phyloP scores from a whole-genome alignment of 257 asterid species.

The Solanum sparsipilum region DNA sequence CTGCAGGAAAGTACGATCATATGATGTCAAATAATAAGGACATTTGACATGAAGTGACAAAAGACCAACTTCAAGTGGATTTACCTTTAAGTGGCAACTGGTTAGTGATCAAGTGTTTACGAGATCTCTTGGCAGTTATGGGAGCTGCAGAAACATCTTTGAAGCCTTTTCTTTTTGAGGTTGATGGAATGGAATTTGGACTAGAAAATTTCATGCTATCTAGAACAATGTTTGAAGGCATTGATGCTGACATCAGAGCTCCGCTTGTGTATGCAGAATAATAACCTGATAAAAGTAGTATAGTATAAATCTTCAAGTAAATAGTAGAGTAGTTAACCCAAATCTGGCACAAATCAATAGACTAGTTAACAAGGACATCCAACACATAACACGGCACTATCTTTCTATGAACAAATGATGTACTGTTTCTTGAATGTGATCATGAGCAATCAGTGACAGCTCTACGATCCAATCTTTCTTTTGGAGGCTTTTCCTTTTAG shows the following conservation, averaged over 20 bases:
- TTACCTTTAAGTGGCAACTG: constrained; percentile 41
- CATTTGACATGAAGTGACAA: not conserved
- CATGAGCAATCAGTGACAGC: not conserved
- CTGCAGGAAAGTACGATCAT: constrained; percentile 16
- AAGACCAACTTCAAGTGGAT: not conserved
- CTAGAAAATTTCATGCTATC: constrained; percentile 28
- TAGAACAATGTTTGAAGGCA: constrained; percentile 11
- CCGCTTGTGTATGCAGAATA: constrained; percentile 31
- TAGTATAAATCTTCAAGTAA: not conserved
- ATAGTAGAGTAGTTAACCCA: not conserved
- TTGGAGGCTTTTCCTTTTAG: not conserved
- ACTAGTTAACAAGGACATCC: not conserved
- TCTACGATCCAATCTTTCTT: not conserved
- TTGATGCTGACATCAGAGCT: constrained; percentile 30
- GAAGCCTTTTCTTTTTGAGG: constrained; percentile 44
- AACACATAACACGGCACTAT: not conserved
- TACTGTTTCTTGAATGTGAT: not conserved
- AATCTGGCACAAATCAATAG: not conserved
- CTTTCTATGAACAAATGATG: not conserved
- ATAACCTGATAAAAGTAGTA: constrained; percentile 31
- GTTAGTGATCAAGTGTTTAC: constrained; percentile 20
- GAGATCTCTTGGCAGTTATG: constrained; percentile 38
- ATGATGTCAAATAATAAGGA: not conserved
- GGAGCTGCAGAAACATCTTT: constrained; percentile 25
- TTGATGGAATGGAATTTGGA: constrained; percentile 21